Evolutionary conservation across 768 basidiomycete species (phyloP), one percentile per base, ranked within the genome.

Genomic region (Kwoniella botswanensis): DNA sequence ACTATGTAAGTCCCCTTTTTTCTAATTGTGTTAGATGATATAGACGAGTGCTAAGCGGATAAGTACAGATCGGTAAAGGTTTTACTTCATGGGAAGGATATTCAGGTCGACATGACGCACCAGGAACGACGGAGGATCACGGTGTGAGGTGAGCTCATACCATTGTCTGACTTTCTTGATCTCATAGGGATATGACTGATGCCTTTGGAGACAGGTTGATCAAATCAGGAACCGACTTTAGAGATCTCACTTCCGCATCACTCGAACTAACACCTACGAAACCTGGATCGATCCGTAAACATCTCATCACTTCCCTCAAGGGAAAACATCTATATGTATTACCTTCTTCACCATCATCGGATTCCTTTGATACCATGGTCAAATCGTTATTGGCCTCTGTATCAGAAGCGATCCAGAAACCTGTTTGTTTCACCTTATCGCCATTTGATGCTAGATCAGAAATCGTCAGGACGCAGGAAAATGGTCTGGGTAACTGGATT

Each of bases 171-270:
- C 21, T 54, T 1, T 59, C 57, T 29, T 59, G 35, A 4, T 6
- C 35, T 35, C 35, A 35, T 35, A 4, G 3, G 35, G 35, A 35
- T 7, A 35, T 3, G 4, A 35, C 35, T 35, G 35, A 35, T 35
- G 35, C 4, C 26, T 26, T 26, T 4, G 26, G 35, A 2, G 13
- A n/a, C 58, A 75, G 80, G 15, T 74, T 85, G 21, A 85, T 94
- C 70, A 95, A 95, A 84, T 93, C 92, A 77, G 94, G 94, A 9
- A 92, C 90, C 2, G 93, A 96, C 84, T 96, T 96, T 79, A 88
- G 91, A 46, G 93, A 95, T 72, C 84, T 95, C 22, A 93, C 92
- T 63, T 91, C 92, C 71, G 84, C 94, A 55, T 86, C 83, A 0
- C 83, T 96, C 22, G 88, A 89, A 67, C 84, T 95, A 15, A 84